Evolutionary conservation across 1,284 basidiomycete genomes (phyloP), one percentile per base, ranked within the genome.

Genomic region (Flammula alnicola): DNA sequence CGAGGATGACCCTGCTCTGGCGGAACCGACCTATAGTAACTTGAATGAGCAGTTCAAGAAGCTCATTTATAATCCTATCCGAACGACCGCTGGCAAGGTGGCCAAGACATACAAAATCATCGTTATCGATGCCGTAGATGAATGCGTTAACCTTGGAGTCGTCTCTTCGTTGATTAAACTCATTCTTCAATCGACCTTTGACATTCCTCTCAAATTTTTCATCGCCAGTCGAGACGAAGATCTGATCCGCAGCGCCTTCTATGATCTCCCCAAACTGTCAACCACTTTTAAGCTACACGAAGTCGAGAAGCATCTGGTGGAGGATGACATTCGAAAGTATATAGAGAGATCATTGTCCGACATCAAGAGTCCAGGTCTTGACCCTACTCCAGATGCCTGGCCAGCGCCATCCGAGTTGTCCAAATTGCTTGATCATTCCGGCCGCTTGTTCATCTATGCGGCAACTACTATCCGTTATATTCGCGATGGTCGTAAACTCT

Each of bases 71-170:
- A 19, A 41, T 17, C 46, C 57, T 19, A 20, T 46, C 19, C 41
- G 19, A 27, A 31, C 27, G 23, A 27, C 16, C 20, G 27, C 14
- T 25, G 12, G 42, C 16, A 30, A 1, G 30, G 29, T 5, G 32
- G 38, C 35, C 10, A 37, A 22, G 30, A 42, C 32, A 37, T 20
- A 43, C 26, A 52, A 40, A 32, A 39, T 58, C 27, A 27, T 60
- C 20, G 45, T 60, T 12, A 49, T 60, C 23, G 58, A 60, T 49
- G 58, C 52, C 17, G 23, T 59, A n/a, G 55, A 56, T 45, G 57
- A 59, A 55, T 59, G 55, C 40, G 14, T 14, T 10, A 46, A 55
- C 31, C 40, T 42, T 11, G 5, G 26, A 10, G 11, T 45, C 11
- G 36, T 54, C 4, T 16, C 32, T 23, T 39, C 40, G 19, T 44